phyloP scores from a whole-genome alignment of 139 green algal species.

The Spirogloea muscicola region DNA sequence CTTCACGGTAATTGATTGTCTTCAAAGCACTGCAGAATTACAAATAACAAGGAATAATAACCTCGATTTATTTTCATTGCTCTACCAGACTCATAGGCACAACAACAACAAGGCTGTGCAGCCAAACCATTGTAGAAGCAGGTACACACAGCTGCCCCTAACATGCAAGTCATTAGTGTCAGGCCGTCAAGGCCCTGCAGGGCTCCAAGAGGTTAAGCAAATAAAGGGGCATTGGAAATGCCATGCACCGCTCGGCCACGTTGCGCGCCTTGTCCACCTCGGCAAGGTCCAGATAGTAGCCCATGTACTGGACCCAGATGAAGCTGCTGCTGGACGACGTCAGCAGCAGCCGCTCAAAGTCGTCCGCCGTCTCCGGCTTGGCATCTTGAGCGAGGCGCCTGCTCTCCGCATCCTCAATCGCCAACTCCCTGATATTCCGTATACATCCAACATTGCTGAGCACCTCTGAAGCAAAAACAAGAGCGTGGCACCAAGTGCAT shows the following conservation, averaged over 20 bases:
- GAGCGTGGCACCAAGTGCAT: background rate
- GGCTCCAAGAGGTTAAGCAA: no score
- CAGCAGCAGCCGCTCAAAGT: conserved; percentile 81
- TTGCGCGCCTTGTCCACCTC: conserved; percentile 69
- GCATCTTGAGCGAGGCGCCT: conserved; percentile 50
- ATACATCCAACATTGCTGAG: background rate
- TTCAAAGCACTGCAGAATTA: conserved; percentile 65
- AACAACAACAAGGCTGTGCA: no score
- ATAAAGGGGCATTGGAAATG: conserved; percentile 61
- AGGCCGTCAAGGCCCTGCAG: no score
- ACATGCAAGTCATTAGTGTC: no score
- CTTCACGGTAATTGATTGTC: conserved; percentile 74
- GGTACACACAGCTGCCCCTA: no score
- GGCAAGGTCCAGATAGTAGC: conserved; percentile 74
- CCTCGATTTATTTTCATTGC: no score
- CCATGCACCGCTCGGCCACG: conserved; percentile 66
- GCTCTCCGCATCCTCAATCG: conserved; percentile 61
- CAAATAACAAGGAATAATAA: no score
- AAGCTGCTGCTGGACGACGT: conserved; percentile 72
- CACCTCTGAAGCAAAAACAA: background rate
- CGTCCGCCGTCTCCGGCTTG: conserved; percentile 60
- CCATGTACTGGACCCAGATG: conserved; percentile 95
- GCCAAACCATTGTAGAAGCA: no score
- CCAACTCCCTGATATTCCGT: conserved; percentile 52
- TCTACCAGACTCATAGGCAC: no score